Percentiles rank a stretch among this genome's conserved stretches.
Conservation (phyloP, 2,329 filamentous ascomycete genomes). For the Lasiodiplodia gonubiensis region DNA sequence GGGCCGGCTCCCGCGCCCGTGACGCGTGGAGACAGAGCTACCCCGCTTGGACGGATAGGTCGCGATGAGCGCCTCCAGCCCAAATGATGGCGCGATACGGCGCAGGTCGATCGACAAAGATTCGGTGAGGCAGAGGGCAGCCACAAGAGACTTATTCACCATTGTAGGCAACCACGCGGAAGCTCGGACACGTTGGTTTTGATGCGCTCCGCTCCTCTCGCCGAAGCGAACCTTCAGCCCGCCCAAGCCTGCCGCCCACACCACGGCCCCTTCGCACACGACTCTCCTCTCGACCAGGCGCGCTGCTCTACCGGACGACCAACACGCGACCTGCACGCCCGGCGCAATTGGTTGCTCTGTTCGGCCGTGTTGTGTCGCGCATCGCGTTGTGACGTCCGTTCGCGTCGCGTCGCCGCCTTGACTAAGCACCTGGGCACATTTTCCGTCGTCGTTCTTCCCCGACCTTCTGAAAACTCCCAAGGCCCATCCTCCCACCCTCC, state of each 20-base stretch:
- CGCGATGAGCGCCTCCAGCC: background rate
- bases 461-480: slow-evolving; percentile 29
- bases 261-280: slow-evolving; percentile 77
- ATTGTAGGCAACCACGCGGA: slow-evolving; percentile 17
- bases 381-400: slow-evolving; percentile 24
- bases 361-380: slow-evolving; percentile 21
- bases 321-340: slow-evolving; percentile 14
- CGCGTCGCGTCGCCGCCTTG: slow-evolving; percentile 25
- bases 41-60: slow-evolving; percentile 19
- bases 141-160: background rate
- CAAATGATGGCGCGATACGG: slow-evolving; percentile 15
- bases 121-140: slow-evolving; percentile 17
- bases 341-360: slow-evolving; percentile 20
- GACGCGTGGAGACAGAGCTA: slow-evolving; percentile 17
- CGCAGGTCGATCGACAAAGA: slow-evolving; percentile 16
- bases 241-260: slow-evolving; percentile 14
- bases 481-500: slow-evolving; percentile 26
- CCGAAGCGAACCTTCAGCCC: slow-evolving; percentile 22
- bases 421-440: slow-evolving; percentile 28
- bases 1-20: background rate
- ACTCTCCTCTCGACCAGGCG: slow-evolving; percentile 65
- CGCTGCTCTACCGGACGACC: slow-evolving; percentile 9
- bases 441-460: slow-evolving; percentile 28
- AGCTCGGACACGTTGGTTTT: slow-evolving; percentile 22
- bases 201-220: slow-evolving; percentile 11